Evolutionary conservation across 345 rosid species (phyloP).

Genomic region (Corymbia maculata): DNA sequence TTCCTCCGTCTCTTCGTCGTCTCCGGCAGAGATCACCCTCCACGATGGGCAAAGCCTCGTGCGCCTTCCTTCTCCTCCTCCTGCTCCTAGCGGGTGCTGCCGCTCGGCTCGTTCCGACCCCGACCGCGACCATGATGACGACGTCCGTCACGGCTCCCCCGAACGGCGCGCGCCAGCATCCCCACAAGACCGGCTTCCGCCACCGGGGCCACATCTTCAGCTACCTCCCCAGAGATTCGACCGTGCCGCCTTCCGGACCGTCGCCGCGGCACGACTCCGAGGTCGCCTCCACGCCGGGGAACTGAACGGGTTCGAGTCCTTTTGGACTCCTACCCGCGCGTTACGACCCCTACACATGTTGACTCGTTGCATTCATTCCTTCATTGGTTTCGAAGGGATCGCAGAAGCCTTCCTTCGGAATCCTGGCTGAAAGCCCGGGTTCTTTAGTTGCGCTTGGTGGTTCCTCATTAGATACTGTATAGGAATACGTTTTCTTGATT

Average conservation of each 20-base stretch:
- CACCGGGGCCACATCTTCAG: not conserved
- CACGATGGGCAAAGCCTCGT: not conserved
- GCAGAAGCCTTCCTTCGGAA: not conserved
- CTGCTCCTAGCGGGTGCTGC: not conserved
- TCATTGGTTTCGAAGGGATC: not conserved
- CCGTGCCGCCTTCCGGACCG: not conserved
- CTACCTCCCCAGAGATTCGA: not conserved
- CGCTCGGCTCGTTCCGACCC: not conserved
- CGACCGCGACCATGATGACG: not conserved
- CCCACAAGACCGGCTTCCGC: not conserved
- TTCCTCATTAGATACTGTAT: not conserved
- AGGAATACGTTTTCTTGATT: not conserved
- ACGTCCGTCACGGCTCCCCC: not conserved
- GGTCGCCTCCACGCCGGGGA: not conserved
- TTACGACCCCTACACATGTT: not conserved
- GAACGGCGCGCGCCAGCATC: not conserved
- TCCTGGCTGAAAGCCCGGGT: not conserved
- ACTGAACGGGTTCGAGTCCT: not conserved
- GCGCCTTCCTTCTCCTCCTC: not conserved
- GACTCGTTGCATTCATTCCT: not conserved
- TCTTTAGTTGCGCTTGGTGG: not conserved
- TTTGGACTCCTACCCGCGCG: not conserved
- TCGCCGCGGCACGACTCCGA: not conserved
- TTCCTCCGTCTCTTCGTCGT: not conserved
- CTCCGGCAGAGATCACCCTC: not conserved